Conservation (phyloP, 208 protist genomes). For the Sergeia podlipaevii region DNA sequence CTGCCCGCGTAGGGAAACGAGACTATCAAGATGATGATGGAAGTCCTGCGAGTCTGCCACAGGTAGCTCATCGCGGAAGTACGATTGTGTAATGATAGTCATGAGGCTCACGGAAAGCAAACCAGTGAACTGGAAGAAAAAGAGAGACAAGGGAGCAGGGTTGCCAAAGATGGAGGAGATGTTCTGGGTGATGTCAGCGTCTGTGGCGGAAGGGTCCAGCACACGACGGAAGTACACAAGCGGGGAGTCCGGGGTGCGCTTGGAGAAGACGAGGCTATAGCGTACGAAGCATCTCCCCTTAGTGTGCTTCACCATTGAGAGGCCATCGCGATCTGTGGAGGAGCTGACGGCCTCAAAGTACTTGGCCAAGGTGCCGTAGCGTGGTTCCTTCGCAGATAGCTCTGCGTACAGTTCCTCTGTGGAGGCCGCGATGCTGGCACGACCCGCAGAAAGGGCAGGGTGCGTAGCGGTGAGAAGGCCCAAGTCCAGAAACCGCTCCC, state of each 20-base stretch:
- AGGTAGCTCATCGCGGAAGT: constrained; percentile 78
- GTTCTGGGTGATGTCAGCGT: constrained; percentile 60
- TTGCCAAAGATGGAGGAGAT: constrained; percentile 75
- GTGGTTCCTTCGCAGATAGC: constrained; percentile 37
- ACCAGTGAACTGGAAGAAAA: constrained; percentile 81
- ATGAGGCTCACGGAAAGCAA: constrained; percentile 79
- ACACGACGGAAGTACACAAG: constrained; percentile 78
- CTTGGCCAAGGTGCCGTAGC: constrained; percentile 45
- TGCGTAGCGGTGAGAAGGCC: constrained; percentile 71
- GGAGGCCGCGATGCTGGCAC: constrained; percentile 41
- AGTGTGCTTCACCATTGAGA: constrained; percentile 62
- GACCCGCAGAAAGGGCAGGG: constrained; percentile 58
- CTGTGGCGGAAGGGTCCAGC: constrained; percentile 48
- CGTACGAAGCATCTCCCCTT: constrained; percentile 76
- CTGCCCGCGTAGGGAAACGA: constrained; percentile 70
- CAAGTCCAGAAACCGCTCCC: constrained; percentile 78
- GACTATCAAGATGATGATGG: constrained; percentile 43
- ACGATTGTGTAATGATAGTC: constrained; percentile 79
- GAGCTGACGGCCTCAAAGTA: constrained; percentile 55
- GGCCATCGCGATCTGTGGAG: constrained; percentile 17
- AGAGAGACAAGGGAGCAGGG: constrained; percentile 66
- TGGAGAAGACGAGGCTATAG: constrained; percentile 78
- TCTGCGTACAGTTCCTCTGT: constrained; percentile 62
- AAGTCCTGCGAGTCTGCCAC: constrained; percentile 75
- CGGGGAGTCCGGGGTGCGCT: constrained; percentile 32